phyloP scores from a whole-genome alignment of 768 basidiomycete species.

The Tephrocybe sp. region DNA sequence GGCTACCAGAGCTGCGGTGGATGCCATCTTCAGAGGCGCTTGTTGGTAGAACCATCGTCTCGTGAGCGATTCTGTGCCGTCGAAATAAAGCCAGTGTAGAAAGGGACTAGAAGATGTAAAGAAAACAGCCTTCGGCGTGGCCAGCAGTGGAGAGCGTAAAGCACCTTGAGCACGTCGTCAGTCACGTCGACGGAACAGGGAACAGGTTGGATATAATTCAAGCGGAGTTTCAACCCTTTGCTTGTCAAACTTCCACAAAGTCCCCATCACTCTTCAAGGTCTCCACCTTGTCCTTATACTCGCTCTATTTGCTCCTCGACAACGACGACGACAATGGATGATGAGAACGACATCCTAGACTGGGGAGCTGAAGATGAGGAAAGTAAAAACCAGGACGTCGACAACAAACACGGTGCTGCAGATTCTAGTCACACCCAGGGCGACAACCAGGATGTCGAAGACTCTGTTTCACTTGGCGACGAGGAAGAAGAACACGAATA shows the following conservation, averaged over 20 bases:
- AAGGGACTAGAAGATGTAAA: slow-evolving; percentile 3
- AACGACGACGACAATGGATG: slow-evolving; percentile 44
- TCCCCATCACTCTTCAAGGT: slow-evolving; percentile 12
- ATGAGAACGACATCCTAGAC: slow-evolving; percentile 68
- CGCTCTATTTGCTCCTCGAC: slow-evolving; percentile 14
- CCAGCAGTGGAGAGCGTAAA: slow-evolving; percentile 6
- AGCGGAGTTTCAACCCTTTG: slow-evolving; percentile 16
- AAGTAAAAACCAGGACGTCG: slow-evolving; percentile 24
- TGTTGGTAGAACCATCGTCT: slow-evolving; percentile 39
- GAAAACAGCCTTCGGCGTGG: neutral
- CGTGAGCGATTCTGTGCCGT: slow-evolving; percentile 31
- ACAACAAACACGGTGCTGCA: slow-evolving; percentile 18
- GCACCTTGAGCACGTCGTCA: slow-evolving; percentile 9
- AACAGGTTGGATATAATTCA: slow-evolving; percentile 9
- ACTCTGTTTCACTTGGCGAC: slow-evolving; percentile 68
- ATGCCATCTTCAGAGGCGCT: slow-evolving; percentile 40
- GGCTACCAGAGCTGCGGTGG: slow-evolving; percentile 30
- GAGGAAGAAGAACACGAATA: slow-evolving; percentile 67
- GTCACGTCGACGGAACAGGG: slow-evolving; percentile 18
- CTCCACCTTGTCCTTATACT: slow-evolving; percentile 13
- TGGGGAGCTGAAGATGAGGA: slow-evolving; percentile 58
- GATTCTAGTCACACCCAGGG: slow-evolving; percentile 26
- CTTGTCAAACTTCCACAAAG: slow-evolving; percentile 13
- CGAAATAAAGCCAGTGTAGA: slow-evolving; percentile 37
- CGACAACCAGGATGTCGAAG: slow-evolving; percentile 50